Conservation (phyloP, 306 rosid genomes). For the Trichosanthes truncata region DNA sequence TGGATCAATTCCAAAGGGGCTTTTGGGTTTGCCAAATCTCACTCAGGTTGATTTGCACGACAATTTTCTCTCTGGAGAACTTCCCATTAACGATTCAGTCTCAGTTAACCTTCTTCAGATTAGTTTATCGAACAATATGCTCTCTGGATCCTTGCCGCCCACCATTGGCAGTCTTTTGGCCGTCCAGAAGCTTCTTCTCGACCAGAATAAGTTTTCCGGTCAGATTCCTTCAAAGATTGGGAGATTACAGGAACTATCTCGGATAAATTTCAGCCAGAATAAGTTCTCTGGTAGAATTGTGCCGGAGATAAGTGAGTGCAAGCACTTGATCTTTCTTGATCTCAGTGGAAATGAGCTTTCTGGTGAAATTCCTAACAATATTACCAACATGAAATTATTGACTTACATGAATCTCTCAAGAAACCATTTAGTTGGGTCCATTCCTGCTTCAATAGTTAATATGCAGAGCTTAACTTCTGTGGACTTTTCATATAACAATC, state of each 20-base stretch:
- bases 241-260: conserved; percentile 64
- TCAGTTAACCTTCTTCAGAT: conserved; percentile 61
- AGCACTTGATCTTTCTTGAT: conserved; percentile 70
- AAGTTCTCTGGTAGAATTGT: conserved; percentile 52
- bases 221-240: conserved; percentile 68
- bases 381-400: conserved; percentile 64
- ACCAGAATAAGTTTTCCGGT: conserved; percentile 69
- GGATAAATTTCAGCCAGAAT: conserved; percentile 73
- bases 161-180: conserved; percentile 68
- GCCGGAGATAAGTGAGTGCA: conserved; percentile 64
- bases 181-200: conserved; percentile 79
- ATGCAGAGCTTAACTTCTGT: conserved; percentile 91
- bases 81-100: conserved; percentile 35
- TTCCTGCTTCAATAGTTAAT: conserved; percentile 55
- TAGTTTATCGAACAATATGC: conserved; percentile 65
- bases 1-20: conserved; percentile 77
- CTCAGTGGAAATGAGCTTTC: conserved; percentile 72
- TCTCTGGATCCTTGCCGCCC: conserved; percentile 64
- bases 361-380: conserved; percentile 67
- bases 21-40: conserved; percentile 56
- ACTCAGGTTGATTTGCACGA: conserved; percentile 74
- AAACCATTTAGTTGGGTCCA: conserved; percentile 66
- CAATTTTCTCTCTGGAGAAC: conserved; percentile 46
- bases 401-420: conserved; percentile 76
- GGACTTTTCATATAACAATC: conserved; percentile 86